Percentiles rank a stretch among this genome's conserved stretches.
Conservation (phyloP, 768 basidiomycete species). For the Boletus vinaceobasis region DNA sequence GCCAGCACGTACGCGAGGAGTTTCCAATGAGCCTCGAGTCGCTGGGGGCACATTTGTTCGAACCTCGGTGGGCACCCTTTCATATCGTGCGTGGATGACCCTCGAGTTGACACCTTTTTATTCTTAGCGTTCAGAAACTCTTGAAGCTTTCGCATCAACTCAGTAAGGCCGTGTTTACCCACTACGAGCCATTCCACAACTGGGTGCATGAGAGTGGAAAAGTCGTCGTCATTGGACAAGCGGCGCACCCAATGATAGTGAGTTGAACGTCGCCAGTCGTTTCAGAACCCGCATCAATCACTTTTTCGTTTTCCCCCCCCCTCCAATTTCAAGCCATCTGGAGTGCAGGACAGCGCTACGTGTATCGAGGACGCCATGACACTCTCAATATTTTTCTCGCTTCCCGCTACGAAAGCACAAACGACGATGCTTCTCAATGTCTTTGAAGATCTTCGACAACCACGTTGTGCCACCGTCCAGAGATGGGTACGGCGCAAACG, state of each 20-base stretch:
- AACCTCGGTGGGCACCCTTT: conserved; percentile 16
- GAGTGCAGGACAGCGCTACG: conserved; percentile 44
- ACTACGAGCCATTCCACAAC: conserved; percentile 39
- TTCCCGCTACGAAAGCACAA: conserved; percentile 43
- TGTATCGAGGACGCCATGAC: conserved; percentile 62
- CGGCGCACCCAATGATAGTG: conserved; percentile 55
- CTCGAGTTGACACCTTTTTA: not conserved
- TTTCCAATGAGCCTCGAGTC: conserved; percentile 13
- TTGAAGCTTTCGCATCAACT: conserved; percentile 14
- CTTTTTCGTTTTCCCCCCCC: not conserved
- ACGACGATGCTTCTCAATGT: conserved; percentile 48
- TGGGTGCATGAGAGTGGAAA: conserved; percentile 50
- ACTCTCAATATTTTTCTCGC: conserved; percentile 52
- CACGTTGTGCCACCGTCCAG: conserved; percentile 41
- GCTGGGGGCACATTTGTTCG: conserved; percentile 15
- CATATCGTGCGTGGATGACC: too few species aligned
- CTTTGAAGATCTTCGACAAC: conserved; percentile 56
- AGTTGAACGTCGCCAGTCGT: not conserved
- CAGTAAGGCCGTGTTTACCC: conserved; percentile 31
- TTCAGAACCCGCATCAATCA: not conserved
- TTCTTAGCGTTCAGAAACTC: conserved; percentile 18
- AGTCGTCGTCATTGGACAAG: conserved; percentile 55
- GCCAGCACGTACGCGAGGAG: not conserved
- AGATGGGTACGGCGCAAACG: conserved; percentile 43
- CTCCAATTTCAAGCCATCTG: conserved; percentile 39